These are phyloP conservation scores for Sporisorium exsertum DNA, from an alignment of 1,284 basidiomycete genomes.

Conservation along the genomic window DNA sequence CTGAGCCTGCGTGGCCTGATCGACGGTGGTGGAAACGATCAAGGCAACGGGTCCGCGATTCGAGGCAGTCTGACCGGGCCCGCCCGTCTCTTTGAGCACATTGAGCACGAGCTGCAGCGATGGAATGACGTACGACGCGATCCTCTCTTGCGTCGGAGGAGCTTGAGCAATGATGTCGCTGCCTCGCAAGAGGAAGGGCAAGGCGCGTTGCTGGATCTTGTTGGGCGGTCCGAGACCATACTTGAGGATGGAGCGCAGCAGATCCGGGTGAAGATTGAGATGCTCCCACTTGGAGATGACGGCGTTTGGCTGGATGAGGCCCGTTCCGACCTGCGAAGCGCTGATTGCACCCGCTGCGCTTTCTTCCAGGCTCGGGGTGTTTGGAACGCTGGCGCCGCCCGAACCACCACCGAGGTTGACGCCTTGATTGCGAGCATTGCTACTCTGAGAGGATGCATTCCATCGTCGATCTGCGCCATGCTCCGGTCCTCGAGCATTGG, in stretches of 20 bases:
- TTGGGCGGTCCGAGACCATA: constrained; percentile 98
- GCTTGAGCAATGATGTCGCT: constrained; percentile 98
- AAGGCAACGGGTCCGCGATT: constrained; percentile 72
- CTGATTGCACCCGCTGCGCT: neutral
- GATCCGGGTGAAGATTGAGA: constrained; percentile 83
- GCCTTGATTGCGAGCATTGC: constrained; percentile 21
- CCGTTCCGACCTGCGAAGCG: constrained; percentile 58
- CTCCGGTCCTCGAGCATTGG: constrained; percentile 22
- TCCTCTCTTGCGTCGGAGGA: constrained; percentile 96
- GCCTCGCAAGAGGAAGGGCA: constrained; percentile 92
- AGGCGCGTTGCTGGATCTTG: constrained; percentile 95
- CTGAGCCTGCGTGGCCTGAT: constrained; percentile 97
- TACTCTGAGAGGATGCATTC: constrained; percentile 19
- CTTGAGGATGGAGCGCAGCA: constrained; percentile 87
- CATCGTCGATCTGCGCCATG: constrained; percentile 29
- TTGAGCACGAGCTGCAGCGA: constrained; percentile 60
- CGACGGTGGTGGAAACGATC: constrained; percentile 95
- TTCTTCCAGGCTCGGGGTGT: constrained; percentile 33
- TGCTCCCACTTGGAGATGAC: constrained; percentile 97
- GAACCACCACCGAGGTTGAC: neutral
- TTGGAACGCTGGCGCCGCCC: constrained; percentile 12
- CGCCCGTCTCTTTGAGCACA: constrained; percentile 48
- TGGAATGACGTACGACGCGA: constrained; percentile 81
- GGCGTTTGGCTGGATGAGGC: constrained; percentile 82
- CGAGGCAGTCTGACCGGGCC: constrained; percentile 30